Evolutionary conservation across 257 asterid species (phyloP), one percentile per base, ranked within the genome.

Genomic region (Mitragyna speciosa): DNA sequence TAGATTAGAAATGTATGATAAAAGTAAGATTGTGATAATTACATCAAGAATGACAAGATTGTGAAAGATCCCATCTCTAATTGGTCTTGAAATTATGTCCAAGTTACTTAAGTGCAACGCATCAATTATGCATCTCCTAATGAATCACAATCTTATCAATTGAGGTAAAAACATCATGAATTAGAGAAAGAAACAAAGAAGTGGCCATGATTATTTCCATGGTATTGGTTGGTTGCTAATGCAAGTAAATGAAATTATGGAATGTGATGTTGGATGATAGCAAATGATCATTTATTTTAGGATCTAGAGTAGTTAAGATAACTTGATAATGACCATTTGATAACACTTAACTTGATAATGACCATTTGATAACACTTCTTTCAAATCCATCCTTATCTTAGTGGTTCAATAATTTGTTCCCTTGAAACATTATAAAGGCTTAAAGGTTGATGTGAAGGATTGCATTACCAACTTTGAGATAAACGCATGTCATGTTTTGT

Each of bases 71-170:
- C 71, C 7, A n/a, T 31, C 71, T 24, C 43, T n/a, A 15, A 14
- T 39, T 56, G 31, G 41, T 48, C 41, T 56, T 58, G 70, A 14
- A 7, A 58, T 22, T 9, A 20, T 74, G 70, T 6, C 58, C 49
- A 48, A 20, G 68, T 77, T 67, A 59, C 68, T 54, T 78, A 5
- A 8, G 30, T 39, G 28, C 17, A 33, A 78, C 47, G 81, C 39
- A 78, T 78, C 28, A 78, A 78, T 78, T 24, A 78, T 78, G 49
- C 7, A 31, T 20, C 39, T 28, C 63, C 28, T 16, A 45, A 17
- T 45, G 59, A 71, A 45, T 12, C 22, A 47, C 11, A 24, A 10
- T 24, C 36, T 45, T n/a, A 45, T 26, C 59, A 71, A 1, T 45
- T 5, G 58, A n/a, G 22, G 39, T 24, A 70, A 70, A 70, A 49